These are phyloP conservation scores for Ceratobasidium sp. DNA, from an alignment of 1,284 basidiomycete genomes.

Conservation along the genomic window DNA sequence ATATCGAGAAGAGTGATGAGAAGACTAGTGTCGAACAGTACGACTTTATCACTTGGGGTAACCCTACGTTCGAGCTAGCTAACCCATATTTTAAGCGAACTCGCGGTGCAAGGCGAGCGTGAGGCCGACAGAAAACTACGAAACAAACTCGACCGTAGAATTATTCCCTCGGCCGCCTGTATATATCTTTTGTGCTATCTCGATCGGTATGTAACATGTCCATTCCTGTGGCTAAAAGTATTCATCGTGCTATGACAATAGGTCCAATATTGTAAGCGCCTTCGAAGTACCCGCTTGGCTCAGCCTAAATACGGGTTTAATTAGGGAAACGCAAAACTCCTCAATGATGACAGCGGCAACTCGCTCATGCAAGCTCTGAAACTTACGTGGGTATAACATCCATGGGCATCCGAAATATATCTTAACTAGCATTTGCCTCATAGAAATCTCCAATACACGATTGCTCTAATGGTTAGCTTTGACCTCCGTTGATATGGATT, in stretches of 20 bases:
- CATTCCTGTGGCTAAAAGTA: background rate
- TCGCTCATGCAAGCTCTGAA: constrained; percentile 13
- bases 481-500: background rate
- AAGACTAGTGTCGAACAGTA: background rate
- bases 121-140: constrained; percentile 22
- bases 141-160: constrained; percentile 40
- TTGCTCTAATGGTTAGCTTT: constrained; percentile 4
- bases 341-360: constrained; percentile 15
- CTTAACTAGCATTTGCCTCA: background rate
- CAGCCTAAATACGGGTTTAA: background rate
- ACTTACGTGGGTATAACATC: background rate
- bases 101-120: background rate
- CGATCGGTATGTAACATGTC: constrained; percentile 45
- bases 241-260: background rate
- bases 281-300: background rate
- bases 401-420: background rate
- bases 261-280: constrained; percentile 17
- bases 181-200: constrained; percentile 53
- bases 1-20: background rate
- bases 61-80: no score
- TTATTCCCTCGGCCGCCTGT: constrained; percentile 47
- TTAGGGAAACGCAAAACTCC: constrained; percentile 27
- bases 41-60: background rate
- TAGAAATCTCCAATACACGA: constrained; percentile 24
- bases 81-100: background rate